A percentile compares a stretch with the other conserved stretches of the same genome.
phyloP scores from a whole-genome alignment of 2,329 filamentous ascomycete genomes.

The Aaosphaeria pasadenensis region DNA sequence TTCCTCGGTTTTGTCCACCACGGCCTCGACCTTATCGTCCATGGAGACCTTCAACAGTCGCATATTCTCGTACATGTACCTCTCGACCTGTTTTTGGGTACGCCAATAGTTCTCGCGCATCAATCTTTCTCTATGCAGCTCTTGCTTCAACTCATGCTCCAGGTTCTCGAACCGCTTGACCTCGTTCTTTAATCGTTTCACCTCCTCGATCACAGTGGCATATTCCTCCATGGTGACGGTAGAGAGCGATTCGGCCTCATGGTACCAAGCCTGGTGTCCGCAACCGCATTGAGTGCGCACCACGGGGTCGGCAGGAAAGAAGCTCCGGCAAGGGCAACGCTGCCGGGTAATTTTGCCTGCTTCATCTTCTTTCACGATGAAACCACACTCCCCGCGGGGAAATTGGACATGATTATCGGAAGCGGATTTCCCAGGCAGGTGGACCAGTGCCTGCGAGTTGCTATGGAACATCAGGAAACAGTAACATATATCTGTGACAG shows the following conservation, averaged over 20 bases:
- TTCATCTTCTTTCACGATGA: slow-evolving; percentile 27
- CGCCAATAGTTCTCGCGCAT: slow-evolving; percentile 32
- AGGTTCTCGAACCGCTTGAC: slow-evolving; percentile 29
- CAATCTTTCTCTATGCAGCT: slow-evolving; percentile 33
- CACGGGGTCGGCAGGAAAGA: slow-evolving; percentile 34
- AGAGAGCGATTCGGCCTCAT: slow-evolving; percentile 35
- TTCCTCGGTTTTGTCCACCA: slow-evolving; percentile 39
- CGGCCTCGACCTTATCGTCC: slow-evolving; percentile 40
- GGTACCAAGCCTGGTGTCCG: slow-evolving; percentile 48
- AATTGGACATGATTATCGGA: slow-evolving; percentile 27
- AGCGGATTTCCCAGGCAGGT: slow-evolving; percentile 27
- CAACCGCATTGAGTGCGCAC: slow-evolving; percentile 44
- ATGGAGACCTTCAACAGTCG: slow-evolving; percentile 35
- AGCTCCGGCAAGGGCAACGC: slow-evolving; percentile 45
- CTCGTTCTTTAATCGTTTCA: slow-evolving; percentile 34
- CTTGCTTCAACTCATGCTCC: slow-evolving; percentile 36
- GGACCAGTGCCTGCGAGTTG: slow-evolving; percentile 24
- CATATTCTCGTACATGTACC: slow-evolving; percentile 38
- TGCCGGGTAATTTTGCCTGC: slow-evolving; percentile 23
- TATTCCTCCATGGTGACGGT: slow-evolving; percentile 37
- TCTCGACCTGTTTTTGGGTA: slow-evolving; percentile 31
- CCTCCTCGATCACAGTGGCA: slow-evolving; percentile 31
- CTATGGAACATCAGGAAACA: slow-evolving; percentile 37
- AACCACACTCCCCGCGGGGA: slow-evolving; percentile 39
- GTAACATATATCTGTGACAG: slow-evolving; percentile 23